Percentiles rank a stretch among this genome's conserved stretches.
These are phyloP conservation scores for Ilex aquifolium DNA, from an alignment of 257 asterid genomes.

Conservation along the genomic window DNA sequence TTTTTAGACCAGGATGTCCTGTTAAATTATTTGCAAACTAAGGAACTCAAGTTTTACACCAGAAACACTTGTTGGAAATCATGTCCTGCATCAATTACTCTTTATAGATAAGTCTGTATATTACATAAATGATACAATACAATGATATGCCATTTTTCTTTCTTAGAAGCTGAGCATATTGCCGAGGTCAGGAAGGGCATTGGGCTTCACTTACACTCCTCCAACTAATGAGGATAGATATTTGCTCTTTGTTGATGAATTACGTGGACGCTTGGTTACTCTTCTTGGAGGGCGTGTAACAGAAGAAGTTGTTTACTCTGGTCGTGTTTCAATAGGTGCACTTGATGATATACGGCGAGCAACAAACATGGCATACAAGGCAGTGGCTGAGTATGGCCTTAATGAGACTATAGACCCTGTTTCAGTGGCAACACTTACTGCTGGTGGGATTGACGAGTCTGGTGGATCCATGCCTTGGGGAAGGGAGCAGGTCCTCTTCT, in stretches of 20 bases:
- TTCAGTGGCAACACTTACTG: conserved; percentile 81
- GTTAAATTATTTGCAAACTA: too few relatives aligned
- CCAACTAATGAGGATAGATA: conserved; percentile 91
- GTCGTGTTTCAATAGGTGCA: conserved; percentile 99
- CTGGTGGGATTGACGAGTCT: conserved; percentile 91
- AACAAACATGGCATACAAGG: conserved; percentile 98
- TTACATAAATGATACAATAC: too few relatives aligned
- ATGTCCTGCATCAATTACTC: too few relatives aligned
- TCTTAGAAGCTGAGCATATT: conserved; percentile 93
- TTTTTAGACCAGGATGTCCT: too few relatives aligned
- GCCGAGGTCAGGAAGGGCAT: conserved; percentile 98
- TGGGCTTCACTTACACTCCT: conserved; percentile 92
- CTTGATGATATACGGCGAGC: conserved; percentile 94
- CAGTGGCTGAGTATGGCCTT: conserved; percentile 97
- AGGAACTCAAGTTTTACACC: too few relatives aligned
- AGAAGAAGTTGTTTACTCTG: conserved; percentile 83
- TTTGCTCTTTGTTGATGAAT: conserved; percentile 90
- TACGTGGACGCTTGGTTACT: conserved; percentile 96
- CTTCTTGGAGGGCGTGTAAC: conserved; percentile 99
- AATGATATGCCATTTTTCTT: conserved; percentile 7
- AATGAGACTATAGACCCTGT: conserved; percentile 80
- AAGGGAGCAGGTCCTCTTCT: conserved; percentile 66
- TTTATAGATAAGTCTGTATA: too few relatives aligned
- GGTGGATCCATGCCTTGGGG: conserved; percentile 83
- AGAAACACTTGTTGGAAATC: too few relatives aligned